Base-by-base conservation (phyloP, 2,329 filamentous ascomycete species). In the Coccinonectria pachysandricola region DNA sequence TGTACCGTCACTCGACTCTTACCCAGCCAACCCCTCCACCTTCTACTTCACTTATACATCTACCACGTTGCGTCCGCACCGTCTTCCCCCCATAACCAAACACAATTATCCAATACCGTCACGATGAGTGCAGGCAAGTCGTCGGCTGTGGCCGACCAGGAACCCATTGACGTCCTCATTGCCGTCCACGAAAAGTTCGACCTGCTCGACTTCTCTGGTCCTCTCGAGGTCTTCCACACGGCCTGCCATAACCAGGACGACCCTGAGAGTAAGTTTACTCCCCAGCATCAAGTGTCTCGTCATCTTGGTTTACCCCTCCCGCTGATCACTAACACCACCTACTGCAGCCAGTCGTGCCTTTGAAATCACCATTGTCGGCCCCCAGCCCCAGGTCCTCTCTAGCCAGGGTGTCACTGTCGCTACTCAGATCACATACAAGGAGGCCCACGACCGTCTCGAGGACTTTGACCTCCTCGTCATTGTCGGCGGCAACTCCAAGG, bases 401-500 rank as follows among this genome's bases (percentile, higher is more conserved):
- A 52, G 59, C 21, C 64, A 85, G 54, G 81, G 81, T 40, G 68
- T 79, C 48, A 65, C 75, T 43, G 62, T 91, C 54, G 71, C 72
- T 46, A 75, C 80, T 36, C 78, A 91, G 56, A 76, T 87, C 54
- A 67, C 75, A 51, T 85, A 72, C 65, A 79, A 81, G 49, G 81
- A 88, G 49, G 83, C 82, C 35, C 69, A 84, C 56, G 71, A 83
- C 33, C 65, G 66, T 41, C 70, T 86, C 24, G 62, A 76, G 40
- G 79, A 86, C 39, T 87, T 81, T 52, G 84, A 92, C 53, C 67
- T 91, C 36, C 67, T 92, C 42, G 67, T 91, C 53, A 62, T 92
- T 39, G 68, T 85, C 15, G 84, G 84, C 46, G 83, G 84, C 49
- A 69, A 73, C 49, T 60, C 62, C 32, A 69, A 77, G 15, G 57